Evolutionary conservation across 257 asterid genomes (phyloP).

Genomic region (Lycium barbarum): DNA sequence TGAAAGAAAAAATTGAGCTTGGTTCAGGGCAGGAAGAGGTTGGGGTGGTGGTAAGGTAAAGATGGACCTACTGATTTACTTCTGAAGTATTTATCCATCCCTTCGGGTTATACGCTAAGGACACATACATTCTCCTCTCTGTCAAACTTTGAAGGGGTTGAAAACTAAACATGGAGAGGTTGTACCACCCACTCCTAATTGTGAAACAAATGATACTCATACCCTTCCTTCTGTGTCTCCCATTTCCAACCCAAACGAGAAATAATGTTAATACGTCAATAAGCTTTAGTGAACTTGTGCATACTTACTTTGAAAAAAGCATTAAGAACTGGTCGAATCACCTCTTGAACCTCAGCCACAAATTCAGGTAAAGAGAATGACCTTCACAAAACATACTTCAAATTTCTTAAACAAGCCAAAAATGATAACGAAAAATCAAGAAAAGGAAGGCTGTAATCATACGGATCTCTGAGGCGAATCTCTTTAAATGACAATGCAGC

Average conservation of each 20-base stretch:
- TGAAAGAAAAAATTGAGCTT: slow-evolving; percentile 1
- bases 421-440: slow-evolving; percentile 11
- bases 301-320: slow-evolving; percentile 87
- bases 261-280: slow-evolving; percentile 27
- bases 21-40: not conserved
- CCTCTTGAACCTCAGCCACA: slow-evolving; percentile 96
- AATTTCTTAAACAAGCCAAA: slow-evolving; percentile 28
- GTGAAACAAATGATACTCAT: slow-evolving; percentile 2
- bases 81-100: slow-evolving; percentile 9
- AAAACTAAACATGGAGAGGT: slow-evolving; percentile 2
- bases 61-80: slow-evolving; percentile 2
- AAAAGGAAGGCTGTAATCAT: slow-evolving; percentile 39
- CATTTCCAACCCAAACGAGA: not conserved
- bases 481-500: slow-evolving; percentile 94
- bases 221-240: not conserved
- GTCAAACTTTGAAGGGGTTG: slow-evolving; percentile 6
- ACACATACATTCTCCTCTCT: not conserved
- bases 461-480: slow-evolving; percentile 95
- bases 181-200: slow-evolving; percentile 8
- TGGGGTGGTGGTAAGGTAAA: not conserved
- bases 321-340: slow-evolving; percentile 80
- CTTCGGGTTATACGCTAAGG: not conserved
- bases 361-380: slow-evolving; percentile 90
- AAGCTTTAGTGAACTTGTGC: slow-evolving; percentile 23
- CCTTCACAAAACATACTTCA: slow-evolving; percentile 45